phyloP scores from a whole-genome alignment of 2,329 filamentous ascomycete species.

The Hymenoscyphus occultus region DNA sequence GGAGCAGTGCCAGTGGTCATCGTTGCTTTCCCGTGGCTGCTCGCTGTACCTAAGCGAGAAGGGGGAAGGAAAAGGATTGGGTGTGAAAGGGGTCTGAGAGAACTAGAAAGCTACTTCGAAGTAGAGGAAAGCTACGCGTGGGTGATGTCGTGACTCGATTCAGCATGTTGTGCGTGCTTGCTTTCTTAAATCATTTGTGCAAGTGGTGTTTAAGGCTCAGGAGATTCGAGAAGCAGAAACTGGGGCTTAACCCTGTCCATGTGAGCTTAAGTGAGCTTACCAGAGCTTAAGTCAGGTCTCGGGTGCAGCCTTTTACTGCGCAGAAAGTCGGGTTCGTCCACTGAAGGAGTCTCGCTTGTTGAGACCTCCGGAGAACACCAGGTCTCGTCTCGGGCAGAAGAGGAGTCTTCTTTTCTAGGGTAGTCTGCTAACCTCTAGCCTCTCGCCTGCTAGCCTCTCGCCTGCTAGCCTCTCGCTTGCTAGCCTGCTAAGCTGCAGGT shows the following conservation, averaged over 20 bases:
- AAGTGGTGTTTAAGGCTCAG: neutral
- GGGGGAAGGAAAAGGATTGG: neutral
- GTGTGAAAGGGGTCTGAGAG: neutral
- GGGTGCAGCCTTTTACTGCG: neutral
- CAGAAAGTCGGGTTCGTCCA: neutral
- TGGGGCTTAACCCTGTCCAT: neutral
- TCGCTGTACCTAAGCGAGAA: neutral
- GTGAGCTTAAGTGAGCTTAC: neutral
- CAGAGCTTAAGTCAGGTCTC: neutral
- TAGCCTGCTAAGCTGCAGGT: too few relatives aligned
- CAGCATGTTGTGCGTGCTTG: neutral
- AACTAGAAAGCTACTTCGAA: neutral
- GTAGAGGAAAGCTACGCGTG: neutral
- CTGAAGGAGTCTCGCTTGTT: neutral
- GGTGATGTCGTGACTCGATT: neutral
- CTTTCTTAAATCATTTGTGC: neutral
- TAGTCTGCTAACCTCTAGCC: too few relatives aligned
- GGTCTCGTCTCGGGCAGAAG: neutral
- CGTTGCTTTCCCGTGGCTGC: neutral
- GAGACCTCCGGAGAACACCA: neutral
- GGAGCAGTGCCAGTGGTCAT: neutral
- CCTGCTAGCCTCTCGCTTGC: too few relatives aligned
- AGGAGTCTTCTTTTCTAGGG: neutral
- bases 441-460: too few relatives aligned
- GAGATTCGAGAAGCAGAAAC: neutral